A percentile compares a stretch with the other conserved stretches of the same genome.
These are phyloP conservation scores for Picochlorum sp. DNA, from an alignment of 139 green algal species.

Conservation along the genomic window DNA sequence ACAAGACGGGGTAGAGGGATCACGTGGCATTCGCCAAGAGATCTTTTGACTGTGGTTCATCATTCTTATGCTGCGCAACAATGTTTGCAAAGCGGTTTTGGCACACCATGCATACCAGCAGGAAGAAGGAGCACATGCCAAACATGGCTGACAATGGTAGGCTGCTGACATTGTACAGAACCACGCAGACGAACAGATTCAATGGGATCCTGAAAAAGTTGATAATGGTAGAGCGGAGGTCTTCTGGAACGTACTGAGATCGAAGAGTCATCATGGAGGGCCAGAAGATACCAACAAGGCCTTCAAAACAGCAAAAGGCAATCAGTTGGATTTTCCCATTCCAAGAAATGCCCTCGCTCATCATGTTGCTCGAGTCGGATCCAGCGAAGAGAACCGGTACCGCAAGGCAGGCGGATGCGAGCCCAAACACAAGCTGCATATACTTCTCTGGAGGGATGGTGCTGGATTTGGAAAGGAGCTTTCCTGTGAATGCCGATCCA, in stretches of 20 bases:
- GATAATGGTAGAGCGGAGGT: conserved; percentile 91
- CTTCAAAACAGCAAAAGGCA: conserved; percentile 91
- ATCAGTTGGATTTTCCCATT: conserved; percentile 73
- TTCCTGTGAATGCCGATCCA: conserved; percentile 56
- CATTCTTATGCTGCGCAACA: not conserved
- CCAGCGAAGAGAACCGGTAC: conserved; percentile 40
- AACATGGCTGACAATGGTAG: conserved; percentile 87
- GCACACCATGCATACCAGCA: conserved; percentile 48
- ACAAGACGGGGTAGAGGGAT: too few relatives aligned
- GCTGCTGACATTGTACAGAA: conserved; percentile 85
- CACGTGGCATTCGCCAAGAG: too few relatives aligned
- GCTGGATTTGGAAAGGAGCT: conserved; percentile 32
- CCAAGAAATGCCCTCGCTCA: conserved; percentile 37
- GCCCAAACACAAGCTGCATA: conserved; percentile 78
- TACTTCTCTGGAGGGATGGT: conserved; percentile 56
- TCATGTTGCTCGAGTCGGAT: not conserved
- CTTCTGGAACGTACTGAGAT: conserved; percentile 85
- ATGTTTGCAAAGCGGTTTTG: conserved; percentile 30
- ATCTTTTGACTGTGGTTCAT: not conserved
- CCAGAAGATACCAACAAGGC: conserved; percentile 89
- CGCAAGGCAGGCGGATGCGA: conserved; percentile 46
- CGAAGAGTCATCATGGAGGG: conserved; percentile 95
- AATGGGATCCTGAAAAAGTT: conserved; percentile 97
- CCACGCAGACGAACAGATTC: conserved; percentile 94
- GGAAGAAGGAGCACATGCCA: conserved; percentile 82